These are phyloP conservation scores for Boechera divaricarpa DNA, from an alignment of 345 rosid species.

Conservation along the genomic window DNA sequence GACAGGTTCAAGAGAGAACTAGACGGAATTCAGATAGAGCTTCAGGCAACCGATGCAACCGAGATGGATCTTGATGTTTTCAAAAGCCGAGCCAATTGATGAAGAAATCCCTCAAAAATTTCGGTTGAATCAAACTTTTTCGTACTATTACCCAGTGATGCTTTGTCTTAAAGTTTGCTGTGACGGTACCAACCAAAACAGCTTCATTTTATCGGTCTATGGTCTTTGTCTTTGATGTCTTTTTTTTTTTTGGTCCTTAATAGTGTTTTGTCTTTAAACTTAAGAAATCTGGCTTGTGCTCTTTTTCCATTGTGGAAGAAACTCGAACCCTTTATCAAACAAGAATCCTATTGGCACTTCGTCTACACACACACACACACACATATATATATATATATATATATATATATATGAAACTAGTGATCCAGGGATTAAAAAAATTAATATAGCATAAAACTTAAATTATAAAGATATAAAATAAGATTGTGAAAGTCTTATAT, in stretches of 20 bases:
- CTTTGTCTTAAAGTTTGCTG: constrained; percentile 43
- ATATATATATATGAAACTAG: neutral
- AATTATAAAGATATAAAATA: neutral
- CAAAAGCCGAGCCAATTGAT: constrained; percentile 56
- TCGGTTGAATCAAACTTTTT: constrained; percentile 25
- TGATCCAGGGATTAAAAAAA: neutral
- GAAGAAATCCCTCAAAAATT: neutral
- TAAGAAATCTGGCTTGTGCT: constrained; percentile 31
- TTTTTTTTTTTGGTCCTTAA: constrained; percentile 7
- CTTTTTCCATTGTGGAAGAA: constrained; percentile 35
- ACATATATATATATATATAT: no score
- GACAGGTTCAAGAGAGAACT: constrained; percentile 70
- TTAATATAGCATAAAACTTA: no score
- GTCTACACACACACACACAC: neutral
- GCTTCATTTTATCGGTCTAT: constrained; percentile 45
- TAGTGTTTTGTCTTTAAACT: constrained; percentile 31
- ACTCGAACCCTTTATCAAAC: constrained; percentile 28
- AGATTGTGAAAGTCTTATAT: neutral
- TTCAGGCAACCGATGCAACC: constrained; percentile 69
- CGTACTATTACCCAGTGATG: constrained; percentile 25
- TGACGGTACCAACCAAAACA: constrained; percentile 46
- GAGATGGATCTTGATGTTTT: constrained; percentile 67
- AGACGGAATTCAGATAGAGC: constrained; percentile 63
- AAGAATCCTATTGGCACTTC: constrained; percentile 20
- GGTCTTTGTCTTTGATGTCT: constrained; percentile 30